Base-by-base conservation (phyloP, 2,329 filamentous ascomycete genomes). In the Aspergillus puulaauensis region DNA sequence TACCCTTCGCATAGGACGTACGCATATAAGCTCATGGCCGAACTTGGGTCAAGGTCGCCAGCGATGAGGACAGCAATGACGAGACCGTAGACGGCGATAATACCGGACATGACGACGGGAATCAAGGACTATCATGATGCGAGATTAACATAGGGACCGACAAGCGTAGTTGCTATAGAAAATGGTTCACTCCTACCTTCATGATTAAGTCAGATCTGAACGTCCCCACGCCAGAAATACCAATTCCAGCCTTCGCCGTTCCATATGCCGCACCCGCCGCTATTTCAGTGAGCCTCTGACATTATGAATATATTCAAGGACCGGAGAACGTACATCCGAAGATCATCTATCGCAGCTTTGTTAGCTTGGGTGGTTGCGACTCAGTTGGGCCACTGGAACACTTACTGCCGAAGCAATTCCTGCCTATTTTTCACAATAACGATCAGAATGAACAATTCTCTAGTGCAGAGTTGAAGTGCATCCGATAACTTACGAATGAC, bases 1-100 rank as follows among this genome's bases (percentile, higher is more conserved):
- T 52, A 40, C 23, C n/a, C 15, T 31, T 33, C 11, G 31, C 50
- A 33, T 31, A 19, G 19, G 48, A 80, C 86, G 61, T 81, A 90
- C 87, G 85, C 89, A 79, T 95, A 99, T 64, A 98, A 81, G 71
- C 87, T 92, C 80, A 96, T 96, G 72, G 82, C 82, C 64, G 83
- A 79, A 19, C 78, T 78, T 15, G 84, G 82, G 50, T 83, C 84
- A 74, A 98, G 86, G 75, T 96, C 91, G 76, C 91, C 89, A 56
- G 92, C 91, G 74, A 99, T 99, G 66, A 99, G 86, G 71, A 99
- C 95, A 17, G 93, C 90, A 67, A 99, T 93, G 70, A 99, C 95
- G 67, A 99, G 90, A 52, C 93, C 91, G 80, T 99, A 99, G 66
- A 99, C 95, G 58, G 95, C 95, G 71, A 99, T 91, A 74, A 99